A percentile compares a stretch with the other conserved stretches of the same genome.
Evolutionary conservation across 2,329 filamentous ascomycete species (phyloP).

Genomic region (Trichoderma gracile): DNA sequence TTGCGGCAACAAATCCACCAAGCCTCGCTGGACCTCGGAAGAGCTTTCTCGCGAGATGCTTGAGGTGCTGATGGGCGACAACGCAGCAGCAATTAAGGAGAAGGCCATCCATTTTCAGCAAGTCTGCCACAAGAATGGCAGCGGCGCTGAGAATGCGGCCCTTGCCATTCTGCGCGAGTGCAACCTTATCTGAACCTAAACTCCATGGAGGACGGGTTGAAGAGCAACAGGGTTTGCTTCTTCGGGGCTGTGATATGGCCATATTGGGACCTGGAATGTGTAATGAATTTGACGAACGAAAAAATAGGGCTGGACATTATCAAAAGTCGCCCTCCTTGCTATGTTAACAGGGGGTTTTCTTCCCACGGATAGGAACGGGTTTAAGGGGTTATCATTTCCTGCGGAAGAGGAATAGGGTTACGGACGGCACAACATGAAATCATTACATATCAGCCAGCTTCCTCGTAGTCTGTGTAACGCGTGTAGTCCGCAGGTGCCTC

Average conservation of each 20-base stretch:
- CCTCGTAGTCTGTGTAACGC: too few species aligned
- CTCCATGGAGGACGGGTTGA: too few species aligned
- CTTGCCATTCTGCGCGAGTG: constrained; percentile 34
- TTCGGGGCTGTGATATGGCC: too few species aligned
- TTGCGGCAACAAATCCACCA: constrained; percentile 30
- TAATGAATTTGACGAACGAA: background rate
- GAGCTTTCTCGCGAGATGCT: constrained; percentile 30
- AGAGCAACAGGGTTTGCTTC: too few species aligned
- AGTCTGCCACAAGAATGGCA: constrained; percentile 25
- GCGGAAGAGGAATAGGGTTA: too few species aligned
- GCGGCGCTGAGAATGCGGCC: constrained; percentile 22
- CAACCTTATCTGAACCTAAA: background rate
- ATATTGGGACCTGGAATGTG: background rate
- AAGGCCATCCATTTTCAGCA: constrained; percentile 24
- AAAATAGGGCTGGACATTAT: background rate
- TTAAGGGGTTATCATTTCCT: too few species aligned
- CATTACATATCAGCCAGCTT: too few species aligned
- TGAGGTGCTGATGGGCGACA: constrained; percentile 28
- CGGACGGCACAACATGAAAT: too few species aligned
- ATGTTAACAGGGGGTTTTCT: too few species aligned
- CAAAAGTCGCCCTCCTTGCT: too few species aligned
- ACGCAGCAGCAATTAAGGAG: constrained; percentile 20
- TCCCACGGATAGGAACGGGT: too few species aligned
- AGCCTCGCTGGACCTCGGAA: constrained; percentile 32
- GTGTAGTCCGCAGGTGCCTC: too few species aligned